Evolutionary conservation across 2,329 filamentous ascomycete species (phyloP), one percentile per base, ranked within the genome.

Genomic region (Fusarium sacchari): DNA sequence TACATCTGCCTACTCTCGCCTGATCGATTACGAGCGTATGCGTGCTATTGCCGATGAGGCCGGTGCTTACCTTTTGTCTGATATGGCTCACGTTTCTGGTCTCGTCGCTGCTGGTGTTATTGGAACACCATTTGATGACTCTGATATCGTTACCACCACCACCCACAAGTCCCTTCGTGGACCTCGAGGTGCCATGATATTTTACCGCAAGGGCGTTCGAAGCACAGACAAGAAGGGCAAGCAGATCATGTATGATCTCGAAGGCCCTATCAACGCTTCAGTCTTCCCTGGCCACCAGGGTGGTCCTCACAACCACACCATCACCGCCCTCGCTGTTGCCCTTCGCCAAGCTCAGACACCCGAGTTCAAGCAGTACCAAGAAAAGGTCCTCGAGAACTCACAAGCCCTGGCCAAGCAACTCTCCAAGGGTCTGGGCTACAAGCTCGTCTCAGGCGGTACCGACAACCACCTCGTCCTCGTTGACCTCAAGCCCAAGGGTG

Each of bases 211-310:
- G 84, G 96, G 96, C 72, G 93, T 97, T 46, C 89, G 95, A 77
- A 91, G 90, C 82, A 85, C 91, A 71, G 97, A 96, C 88, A 94
- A 92, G 64, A 95, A 94, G 81, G 92, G 93, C 81, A 91, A 96
- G 79, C 90, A 92, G 79, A 84, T 93, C 43, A 68, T 67, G 82
- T 98, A 97, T 84, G 92, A 97, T 80, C 92, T 98, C 37, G 96
- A 98, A 84, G 89, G 88, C 43, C 94, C 95, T 64, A 98, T 98
- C 86, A 98, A 98, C 85, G 90, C 91, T 77, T 97, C 95, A 59
- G 96, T 98, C 66, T 98, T 98, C 88, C 96, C 96, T 22, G 96
- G 96, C 60, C 96, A 98, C 85, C 96, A 98, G 83, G 96, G 96
- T 81, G 96, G 96, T 32, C 96, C 96, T 57, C 96, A 98, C 86